Evolutionary conservation across 176 grass and related monocot species (phyloP), one percentile per base, ranked within the genome.

Genomic region (Dendrocalamus sinicus): DNA sequence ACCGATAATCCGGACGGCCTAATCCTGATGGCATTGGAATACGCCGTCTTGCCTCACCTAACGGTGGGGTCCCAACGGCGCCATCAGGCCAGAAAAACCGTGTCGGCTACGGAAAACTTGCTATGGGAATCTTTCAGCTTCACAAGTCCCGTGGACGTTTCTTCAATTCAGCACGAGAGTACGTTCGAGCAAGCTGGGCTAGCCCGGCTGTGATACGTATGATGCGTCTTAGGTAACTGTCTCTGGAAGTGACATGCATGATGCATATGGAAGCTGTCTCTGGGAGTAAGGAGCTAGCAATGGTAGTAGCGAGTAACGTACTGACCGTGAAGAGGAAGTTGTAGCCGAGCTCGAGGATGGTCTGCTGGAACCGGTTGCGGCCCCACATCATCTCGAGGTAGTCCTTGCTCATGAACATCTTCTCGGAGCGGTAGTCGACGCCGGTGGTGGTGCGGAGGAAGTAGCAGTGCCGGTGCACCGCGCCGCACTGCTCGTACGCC

Each of bases 361-460:
- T 89, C 70, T 91, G 93, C 89, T 95, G 95, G 73, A 98, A 95
- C 12, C 84, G 52, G 83, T 95, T 93, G 10, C 93, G 69, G 0
- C 87, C 91, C 95, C 95, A 98, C 93, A 98, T 95, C 95, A 98
- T 95, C 68, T 98, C 88, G 2, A 98, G 80, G 88, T 98, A 98
- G 77, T 95, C 95, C 84, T 92, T 90, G 76, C 86, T 90, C 93
- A 95, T 98, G 95, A 95, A 98, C 62, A 82, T 71, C 86, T 98
- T 95, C 91, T 98, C 93, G 16, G 83, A 81, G 0, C 84, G 59
- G 93, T 85, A 98, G 76, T 98, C 91, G 13, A 90, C 81, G 28
- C 88, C 95, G 11, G 78, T 70, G 9, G 66, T 24, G 40, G 86
- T 92, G 63, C 79, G 19, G 3, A 98, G 59, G 19, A 89, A 93